Evolutionary conservation across 192 early-diverging fungal species (phyloP).

Genomic region (Paraglomus occultum): DNA sequence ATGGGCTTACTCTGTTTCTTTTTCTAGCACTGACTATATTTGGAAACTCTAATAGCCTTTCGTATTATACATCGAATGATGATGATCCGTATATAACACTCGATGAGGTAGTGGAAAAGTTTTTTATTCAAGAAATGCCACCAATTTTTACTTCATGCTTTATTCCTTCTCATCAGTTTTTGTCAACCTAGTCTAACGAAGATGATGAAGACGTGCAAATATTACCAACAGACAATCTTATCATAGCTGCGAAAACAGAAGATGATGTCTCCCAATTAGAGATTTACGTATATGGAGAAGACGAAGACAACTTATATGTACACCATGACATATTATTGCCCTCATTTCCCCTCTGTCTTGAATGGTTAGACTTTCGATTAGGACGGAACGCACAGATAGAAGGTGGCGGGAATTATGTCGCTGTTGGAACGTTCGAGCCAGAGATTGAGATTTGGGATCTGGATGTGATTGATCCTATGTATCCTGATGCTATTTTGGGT

Average conservation of each 20-base stretch:
- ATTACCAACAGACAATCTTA: constrained; percentile 76
- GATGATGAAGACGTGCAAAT: constrained; percentile 84
- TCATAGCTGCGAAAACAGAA: constrained; percentile 93
- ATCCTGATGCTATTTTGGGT: constrained; percentile 89
- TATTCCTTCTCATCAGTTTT: neutral
- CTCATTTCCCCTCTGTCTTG: constrained; percentile 90
- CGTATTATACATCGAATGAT: constrained; percentile 74
- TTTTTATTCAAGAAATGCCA: neutral
- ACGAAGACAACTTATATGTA: constrained; percentile 89
- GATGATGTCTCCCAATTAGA: constrained; percentile 97
- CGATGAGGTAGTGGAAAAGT: constrained; percentile 46
- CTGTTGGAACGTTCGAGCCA: constrained; percentile 97
- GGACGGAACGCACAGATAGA: constrained; percentile 55
- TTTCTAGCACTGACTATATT: constrained; percentile 67
- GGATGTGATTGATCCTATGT: constrained; percentile 87
- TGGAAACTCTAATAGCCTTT: constrained; percentile 82
- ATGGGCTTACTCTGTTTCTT: neutral
- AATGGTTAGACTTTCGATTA: constrained; percentile 92
- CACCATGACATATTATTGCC: constrained; percentile 99
- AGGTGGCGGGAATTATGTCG: constrained; percentile 82
- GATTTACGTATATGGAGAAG: constrained; percentile 90
- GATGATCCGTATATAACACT: constrained; percentile 87
- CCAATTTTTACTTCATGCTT: neutral
- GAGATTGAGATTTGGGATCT: constrained; percentile 99
- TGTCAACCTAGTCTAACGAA: constrained; percentile 32